Conservation (phyloP, 345 rosid species). For the Zanthoxylum bungeanum region DNA sequence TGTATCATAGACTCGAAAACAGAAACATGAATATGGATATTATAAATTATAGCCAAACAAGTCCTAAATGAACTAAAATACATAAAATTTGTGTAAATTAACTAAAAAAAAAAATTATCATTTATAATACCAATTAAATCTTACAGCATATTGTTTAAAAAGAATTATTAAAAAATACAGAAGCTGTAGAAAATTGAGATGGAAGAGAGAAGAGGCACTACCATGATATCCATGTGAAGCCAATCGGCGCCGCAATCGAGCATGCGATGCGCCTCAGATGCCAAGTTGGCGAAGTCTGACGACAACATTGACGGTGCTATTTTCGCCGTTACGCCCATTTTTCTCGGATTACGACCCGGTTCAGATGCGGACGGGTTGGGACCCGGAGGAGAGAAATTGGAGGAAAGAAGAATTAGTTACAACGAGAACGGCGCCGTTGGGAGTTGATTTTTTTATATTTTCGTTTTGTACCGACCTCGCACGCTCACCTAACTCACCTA, state of each 20-base stretch:
- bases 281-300: slow-evolving; percentile 84
- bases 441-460: no score
- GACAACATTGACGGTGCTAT: slow-evolving; percentile 97
- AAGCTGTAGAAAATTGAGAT: neutral
- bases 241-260: slow-evolving; percentile 81
- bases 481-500: no score
- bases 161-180: neutral
- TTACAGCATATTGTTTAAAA: neutral
- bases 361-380: neutral
- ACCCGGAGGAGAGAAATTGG: neutral
- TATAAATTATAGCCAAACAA: neutral
- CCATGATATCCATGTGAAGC: slow-evolving; percentile 99
- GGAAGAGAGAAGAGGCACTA: slow-evolving; percentile 17
- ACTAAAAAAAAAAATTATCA: no score
- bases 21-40: neutral
- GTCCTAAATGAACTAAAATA: neutral
- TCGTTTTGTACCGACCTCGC: no score
- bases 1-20: neutral
- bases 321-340: slow-evolving; percentile 62
- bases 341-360: slow-evolving; percentile 12
- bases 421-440: no score
- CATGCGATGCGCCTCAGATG: slow-evolving; percentile 87
- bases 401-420: neutral
- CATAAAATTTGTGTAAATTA: no score
- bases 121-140: neutral